phyloP scores from a whole-genome alignment of 495 filamentous ascomycete genomes.

The Hyaloscypha bicolor region DNA sequence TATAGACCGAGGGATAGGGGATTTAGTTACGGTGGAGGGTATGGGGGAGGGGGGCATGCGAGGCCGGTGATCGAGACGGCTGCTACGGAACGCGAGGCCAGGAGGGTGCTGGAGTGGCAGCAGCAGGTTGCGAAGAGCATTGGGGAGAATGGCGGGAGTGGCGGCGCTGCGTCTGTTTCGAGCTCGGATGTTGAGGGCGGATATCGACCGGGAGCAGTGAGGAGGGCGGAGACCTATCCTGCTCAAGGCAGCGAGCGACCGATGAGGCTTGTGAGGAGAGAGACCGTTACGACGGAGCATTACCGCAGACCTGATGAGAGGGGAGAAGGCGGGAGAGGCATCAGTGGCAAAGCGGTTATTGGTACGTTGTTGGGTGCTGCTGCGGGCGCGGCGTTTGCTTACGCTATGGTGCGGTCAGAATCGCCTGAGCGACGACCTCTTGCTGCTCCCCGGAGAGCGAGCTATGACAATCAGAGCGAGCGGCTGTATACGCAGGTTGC shows the following conservation, averaged over 20 bases:
- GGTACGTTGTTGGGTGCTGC: conserved; percentile 74
- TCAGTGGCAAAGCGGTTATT: conserved; percentile 35
- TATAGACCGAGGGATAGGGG: conserved; percentile 17
- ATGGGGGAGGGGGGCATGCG: background rate
- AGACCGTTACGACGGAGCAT: conserved; percentile 25
- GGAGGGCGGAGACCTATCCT: conserved; percentile 34
- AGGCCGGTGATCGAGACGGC: conserved; percentile 23
- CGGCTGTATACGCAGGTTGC: conserved; percentile 7
- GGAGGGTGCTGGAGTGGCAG: conserved; percentile 53
- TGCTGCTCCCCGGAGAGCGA: background rate
- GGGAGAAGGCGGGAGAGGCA: conserved; percentile 3
- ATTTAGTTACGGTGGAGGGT: background rate
- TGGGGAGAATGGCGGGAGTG: background rate
- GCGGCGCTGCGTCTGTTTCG: conserved; percentile 17
- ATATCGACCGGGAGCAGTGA: background rate
- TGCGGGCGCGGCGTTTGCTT: conserved; percentile 76
- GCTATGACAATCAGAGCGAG: conserved; percentile 5
- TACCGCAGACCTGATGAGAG: conserved; percentile 6
- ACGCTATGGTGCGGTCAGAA: conserved; percentile 57
- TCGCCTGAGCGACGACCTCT: conserved; percentile 15
- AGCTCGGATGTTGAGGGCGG: conserved; percentile 25
- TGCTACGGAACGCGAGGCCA: conserved; percentile 44
- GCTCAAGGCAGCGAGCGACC: conserved; percentile 3
- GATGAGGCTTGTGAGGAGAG: conserved; percentile 17
- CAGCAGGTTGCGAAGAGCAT: conserved; percentile 41